Base-by-base conservation (phyloP, 2,329 filamentous ascomycete genomes). In the Claviceps sp. region DNA sequence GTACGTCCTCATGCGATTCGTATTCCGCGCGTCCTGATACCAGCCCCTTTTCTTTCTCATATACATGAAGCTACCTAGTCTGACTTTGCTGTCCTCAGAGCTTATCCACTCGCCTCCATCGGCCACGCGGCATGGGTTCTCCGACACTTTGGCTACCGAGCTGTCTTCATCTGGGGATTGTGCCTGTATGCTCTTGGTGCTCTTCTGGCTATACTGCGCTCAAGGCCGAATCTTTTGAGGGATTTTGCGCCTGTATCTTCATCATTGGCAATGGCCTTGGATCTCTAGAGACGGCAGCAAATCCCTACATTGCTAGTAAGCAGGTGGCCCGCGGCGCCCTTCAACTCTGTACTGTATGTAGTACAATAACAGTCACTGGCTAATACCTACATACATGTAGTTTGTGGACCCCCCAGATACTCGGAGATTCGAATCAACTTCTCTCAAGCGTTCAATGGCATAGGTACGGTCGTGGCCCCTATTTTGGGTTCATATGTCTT, bases 271-370 rank as follows among this genome's bases (percentile, higher is more conserved):
- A 81, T 52, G 85, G 85, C 5, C 73, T 89, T 0, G 81, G 81
- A 1, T 85, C 85, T 0, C 78, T 90, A 17, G 86, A 90, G 68
- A 88, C 85, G 0, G 83, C 84, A 1, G 86, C 86, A 5, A 87
- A 90, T 65, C 84, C 85, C 0, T 88, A 84, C 67, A 81, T 86
- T 56, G 80, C 82, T 40, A 77, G 67, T 67, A 57, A 11, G 50
- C 17, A 37, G 16, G 5, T 38, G 19, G 3, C 6, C 8, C 2
- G 4, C 11, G n/a, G 3, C 11, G 5, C 11, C 19, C 37, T 8
- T 13, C 13, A 42, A 24, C 17, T 10, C 7, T 47, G 16, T 24
- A 11, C 13, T 13, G 13, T 5, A 17, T 10, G 14, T 14, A 7
- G 5, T 42, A 16, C 11, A 6, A 41, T 7, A 4, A 5, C 17